Conservation (phyloP, 2,329 filamentous ascomycete genomes). For the Trematosphaeria pertusa region DNA sequence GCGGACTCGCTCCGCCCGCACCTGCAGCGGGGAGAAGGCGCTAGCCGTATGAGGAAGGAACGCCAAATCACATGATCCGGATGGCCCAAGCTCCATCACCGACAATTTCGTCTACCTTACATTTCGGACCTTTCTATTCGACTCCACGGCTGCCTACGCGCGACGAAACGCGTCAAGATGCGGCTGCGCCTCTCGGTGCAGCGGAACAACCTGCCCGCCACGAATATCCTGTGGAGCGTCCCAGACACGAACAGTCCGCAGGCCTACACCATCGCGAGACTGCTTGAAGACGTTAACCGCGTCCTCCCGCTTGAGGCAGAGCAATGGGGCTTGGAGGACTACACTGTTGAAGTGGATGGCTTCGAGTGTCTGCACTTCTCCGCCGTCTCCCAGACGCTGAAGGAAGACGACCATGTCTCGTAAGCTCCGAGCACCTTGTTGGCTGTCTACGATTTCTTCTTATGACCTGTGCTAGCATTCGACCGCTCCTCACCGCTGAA, state of each 20-base stretch:
- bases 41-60: conserved; percentile 1
- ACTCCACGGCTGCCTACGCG: too few species aligned
- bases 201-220: conserved; percentile 44
- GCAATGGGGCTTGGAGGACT: conserved; percentile 89
- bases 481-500: conserved; percentile 77
- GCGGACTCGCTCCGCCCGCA: neutral
- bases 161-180: conserved; percentile 42
- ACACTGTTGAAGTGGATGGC: conserved; percentile 77
- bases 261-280: conserved; percentile 70
- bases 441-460: conserved; percentile 13
- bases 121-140: too few species aligned
- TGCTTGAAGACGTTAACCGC: conserved; percentile 80
- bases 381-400: conserved; percentile 71
- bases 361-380: conserved; percentile 93
- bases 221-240: conserved; percentile 48
- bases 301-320: conserved; percentile 80
- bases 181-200: conserved; percentile 46
- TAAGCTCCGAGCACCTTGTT: conserved; percentile 52
- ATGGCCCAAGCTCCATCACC: conserved; percentile 6
- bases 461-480: conserved; percentile 64
- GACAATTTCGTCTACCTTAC: neutral
- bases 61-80: conserved; percentile 11
- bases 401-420: conserved; percentile 85
- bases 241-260: conserved; percentile 38
- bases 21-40: neutral